These are phyloP conservation scores for Gracilaria vermiculophylla DNA, from an alignment of 23 red algal genomes.

Conservation along the genomic window DNA sequence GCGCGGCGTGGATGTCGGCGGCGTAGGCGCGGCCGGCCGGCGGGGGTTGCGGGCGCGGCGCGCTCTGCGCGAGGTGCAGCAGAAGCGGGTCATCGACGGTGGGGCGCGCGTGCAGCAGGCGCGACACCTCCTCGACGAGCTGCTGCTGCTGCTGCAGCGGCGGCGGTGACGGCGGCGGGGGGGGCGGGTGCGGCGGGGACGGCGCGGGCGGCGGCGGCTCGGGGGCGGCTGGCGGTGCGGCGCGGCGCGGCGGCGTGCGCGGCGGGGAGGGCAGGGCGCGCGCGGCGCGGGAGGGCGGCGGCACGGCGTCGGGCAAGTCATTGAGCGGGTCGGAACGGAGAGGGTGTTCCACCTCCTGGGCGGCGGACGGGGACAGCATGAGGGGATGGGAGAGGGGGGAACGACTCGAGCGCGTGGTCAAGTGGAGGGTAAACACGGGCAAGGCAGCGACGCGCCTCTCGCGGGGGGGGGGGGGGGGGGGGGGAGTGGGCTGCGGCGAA, in stretches of 20 bases:
- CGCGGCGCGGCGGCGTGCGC: too few species aligned
- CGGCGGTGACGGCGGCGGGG: not conserved
- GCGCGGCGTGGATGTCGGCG: constrained; percentile 22
- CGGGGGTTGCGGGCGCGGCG: not conserved
- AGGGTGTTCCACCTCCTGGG: constrained; percentile 20
- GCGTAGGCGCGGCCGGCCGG: constrained; percentile 27
- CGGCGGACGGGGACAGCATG: not conserved
- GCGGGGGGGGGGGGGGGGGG: not conserved
- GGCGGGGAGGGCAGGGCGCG: constrained; percentile 5
- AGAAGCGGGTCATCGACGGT: constrained; percentile 11
- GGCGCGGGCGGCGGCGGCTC: not conserved
- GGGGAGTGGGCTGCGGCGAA: too few species aligned
- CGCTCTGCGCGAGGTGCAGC: not conserved
- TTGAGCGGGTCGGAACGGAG: constrained; percentile 53
- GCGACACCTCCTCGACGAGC: not conserved
- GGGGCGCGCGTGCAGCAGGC: not conserved
- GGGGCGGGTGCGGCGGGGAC: not conserved
- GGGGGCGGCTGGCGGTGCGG: not conserved
- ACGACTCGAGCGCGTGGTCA: too few species aligned
- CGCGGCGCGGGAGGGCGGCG: constrained; percentile 14
- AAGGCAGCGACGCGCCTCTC: not conserved
- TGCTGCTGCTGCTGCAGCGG: not conserved
- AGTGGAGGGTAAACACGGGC: not conserved
- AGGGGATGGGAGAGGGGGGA: not conserved
- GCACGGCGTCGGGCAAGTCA: constrained; percentile 38